Conservation (phyloP, 1,284 basidiomycete genomes). For the Bondarzewia mesenterica region DNA sequence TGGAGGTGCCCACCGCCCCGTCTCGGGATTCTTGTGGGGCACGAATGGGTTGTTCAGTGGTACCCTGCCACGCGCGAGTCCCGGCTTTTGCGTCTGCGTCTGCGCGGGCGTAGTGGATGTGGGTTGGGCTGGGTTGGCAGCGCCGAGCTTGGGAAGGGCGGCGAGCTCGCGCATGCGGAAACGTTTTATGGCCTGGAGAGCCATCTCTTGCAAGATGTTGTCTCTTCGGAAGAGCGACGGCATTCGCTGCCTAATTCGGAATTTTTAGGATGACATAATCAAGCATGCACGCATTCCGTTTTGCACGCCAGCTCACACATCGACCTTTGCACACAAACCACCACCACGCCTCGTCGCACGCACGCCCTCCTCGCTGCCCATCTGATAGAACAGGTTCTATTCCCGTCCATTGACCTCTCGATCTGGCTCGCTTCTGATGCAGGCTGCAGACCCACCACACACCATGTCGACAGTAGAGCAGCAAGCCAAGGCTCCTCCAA, state of each 20-base stretch:
- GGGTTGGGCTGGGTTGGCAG: background rate
- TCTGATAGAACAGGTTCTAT: background rate
- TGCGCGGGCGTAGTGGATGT: background rate
- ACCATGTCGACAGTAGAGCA: slow-evolving; percentile 45
- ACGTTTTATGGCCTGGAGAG: slow-evolving; percentile 20
- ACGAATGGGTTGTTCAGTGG: slow-evolving; percentile 55
- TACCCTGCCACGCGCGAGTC: background rate
- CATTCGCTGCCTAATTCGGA: no score
- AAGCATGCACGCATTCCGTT: background rate
- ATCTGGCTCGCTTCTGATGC: background rate
- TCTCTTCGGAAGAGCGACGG: no score
- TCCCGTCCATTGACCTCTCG: background rate
- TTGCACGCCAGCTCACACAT: background rate
- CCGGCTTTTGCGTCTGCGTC: background rate
- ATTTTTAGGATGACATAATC: background rate
- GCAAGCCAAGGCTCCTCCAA: slow-evolving; percentile 67
- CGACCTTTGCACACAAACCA: background rate
- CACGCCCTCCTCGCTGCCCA: background rate
- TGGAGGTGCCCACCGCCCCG: slow-evolving; percentile 59
- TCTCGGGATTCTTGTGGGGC: slow-evolving; percentile 47
- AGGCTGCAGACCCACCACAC: background rate
- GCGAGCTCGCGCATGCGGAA: slow-evolving; percentile 24
- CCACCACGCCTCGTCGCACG: background rate
- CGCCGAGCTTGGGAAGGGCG: background rate
- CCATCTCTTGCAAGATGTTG: no score